Conservation (phyloP, 306 rosid species). For the Cucurbita maxima region DNA sequence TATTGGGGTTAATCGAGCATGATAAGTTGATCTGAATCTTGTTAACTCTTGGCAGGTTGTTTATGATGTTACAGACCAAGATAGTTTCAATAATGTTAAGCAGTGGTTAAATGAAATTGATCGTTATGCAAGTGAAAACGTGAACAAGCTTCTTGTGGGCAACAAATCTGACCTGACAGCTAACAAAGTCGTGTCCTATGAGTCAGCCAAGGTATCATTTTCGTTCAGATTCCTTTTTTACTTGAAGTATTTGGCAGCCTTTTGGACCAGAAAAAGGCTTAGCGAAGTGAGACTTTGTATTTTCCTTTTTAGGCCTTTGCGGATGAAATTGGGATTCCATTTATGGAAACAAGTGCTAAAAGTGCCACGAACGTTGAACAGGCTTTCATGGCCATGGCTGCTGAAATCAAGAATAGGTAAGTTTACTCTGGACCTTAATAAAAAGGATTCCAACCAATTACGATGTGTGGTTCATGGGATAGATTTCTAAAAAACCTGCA, state of each 20-base stretch:
- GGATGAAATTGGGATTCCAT: slow-evolving; percentile 69
- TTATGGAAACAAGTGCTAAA: slow-evolving; percentile 80
- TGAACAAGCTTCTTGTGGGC: slow-evolving; percentile 70
- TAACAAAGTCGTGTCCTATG: slow-evolving; percentile 59
- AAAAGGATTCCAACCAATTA: background rate
- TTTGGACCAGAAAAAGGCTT: slow-evolving; percentile 1
- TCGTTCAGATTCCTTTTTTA: background rate
- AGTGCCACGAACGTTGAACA: slow-evolving; percentile 57
- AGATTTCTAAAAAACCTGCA: background rate
- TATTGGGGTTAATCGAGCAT: background rate
- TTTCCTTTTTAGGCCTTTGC: slow-evolving; percentile 48
- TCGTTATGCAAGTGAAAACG: slow-evolving; percentile 71
- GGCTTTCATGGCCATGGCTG: slow-evolving; percentile 83
- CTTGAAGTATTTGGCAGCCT: background rate
- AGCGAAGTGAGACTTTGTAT: slow-evolving; percentile 5
- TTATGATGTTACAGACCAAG: slow-evolving; percentile 74
- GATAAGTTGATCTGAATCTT: slow-evolving; percentile 10
- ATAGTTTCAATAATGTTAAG: slow-evolving; percentile 68
- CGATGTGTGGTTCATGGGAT: background rate
- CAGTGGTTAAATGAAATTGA: slow-evolving; percentile 76
- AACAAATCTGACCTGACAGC: slow-evolving; percentile 55
- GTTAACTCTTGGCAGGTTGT: slow-evolving; percentile 35
- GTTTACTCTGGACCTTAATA: background rate
- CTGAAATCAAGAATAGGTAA: slow-evolving; percentile 63
- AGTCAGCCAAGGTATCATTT: slow-evolving; percentile 49